These are phyloP conservation scores for Micromonas commoda DNA, from an alignment of 139 green algal species.

Conservation along the genomic window DNA sequence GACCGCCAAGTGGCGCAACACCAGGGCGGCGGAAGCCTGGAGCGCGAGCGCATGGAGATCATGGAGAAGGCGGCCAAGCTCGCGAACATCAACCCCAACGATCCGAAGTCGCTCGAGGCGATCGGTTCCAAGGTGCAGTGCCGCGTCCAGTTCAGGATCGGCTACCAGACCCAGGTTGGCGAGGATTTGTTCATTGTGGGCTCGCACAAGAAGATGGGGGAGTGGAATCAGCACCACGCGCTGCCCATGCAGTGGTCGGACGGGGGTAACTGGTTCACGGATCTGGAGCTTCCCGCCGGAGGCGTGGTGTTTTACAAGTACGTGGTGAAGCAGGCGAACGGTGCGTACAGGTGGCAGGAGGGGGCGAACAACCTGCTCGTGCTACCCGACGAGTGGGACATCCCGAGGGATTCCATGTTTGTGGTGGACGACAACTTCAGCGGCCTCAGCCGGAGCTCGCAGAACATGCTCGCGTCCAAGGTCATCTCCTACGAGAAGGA, in stretches of 20 bases:
- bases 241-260: constrained; percentile 23
- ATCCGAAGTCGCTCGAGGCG: not conserved
- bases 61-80: not conserved
- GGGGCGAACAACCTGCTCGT: constrained; percentile 30
- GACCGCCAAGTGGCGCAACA: too few species aligned
- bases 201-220: constrained; percentile 14
- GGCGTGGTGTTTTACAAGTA: constrained; percentile 36
- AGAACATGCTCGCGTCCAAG: constrained; percentile 19
- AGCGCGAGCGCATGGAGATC: not conserved
- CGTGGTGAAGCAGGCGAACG: not conserved
- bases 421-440: constrained; percentile 19
- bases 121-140: not conserved
- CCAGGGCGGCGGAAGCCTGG: too few species aligned
- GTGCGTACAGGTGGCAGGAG: constrained; percentile 26
- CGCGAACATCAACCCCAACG: not conserved
- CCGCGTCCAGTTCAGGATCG: constrained; percentile 16
- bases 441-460: not conserved
- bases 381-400: constrained; percentile 18
- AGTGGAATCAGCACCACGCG: constrained; percentile 1
- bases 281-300: constrained; percentile 23
- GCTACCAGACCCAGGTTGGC: constrained; percentile 18
- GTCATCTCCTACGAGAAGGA: not conserved
- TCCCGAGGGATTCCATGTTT: not conserved
- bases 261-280: constrained; percentile 12
- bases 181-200: constrained; percentile 23